Evolutionary conservation across 306 rosid species (phyloP), one percentile per base, ranked within the genome.

Genomic region (Gastrolobium bilobum): DNA sequence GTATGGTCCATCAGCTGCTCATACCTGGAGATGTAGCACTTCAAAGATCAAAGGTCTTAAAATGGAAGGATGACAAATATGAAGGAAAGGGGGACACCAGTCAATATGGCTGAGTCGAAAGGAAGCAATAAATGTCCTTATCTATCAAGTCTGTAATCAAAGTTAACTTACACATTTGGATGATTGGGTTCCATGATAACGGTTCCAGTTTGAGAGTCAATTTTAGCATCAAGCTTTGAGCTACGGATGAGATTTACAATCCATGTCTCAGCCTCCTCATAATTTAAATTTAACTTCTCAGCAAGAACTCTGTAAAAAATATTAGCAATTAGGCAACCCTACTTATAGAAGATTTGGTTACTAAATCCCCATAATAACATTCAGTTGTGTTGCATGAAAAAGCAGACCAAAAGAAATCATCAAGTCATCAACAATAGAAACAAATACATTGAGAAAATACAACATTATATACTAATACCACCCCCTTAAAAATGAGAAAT

Each of bases 231-330:
- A 52, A 93, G 98, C 90, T 93, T 93, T 79, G 98, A 93, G 80
- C 86, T 73, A 31, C 93, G 91, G 44, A 91, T 90, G 58, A 93
- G 95, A 76, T 93, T 83, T 54, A 83, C 86, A 85, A 95, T 92
- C 99, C 97, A 95, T 76, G 93, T 90, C 91, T 95, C 97, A 38
- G 99, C 97, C 56, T 90, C 99, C 86, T 95, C 97, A 31, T 92
- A 91, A 67, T 92, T 92, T 83, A 95, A 79, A 87, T 91, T 95
- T 71, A 95, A 66, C 81, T 95, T 95, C 84, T 91, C 97, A 7
- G 99, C 97, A 64, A 95, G 99, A 65, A 92, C 92, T 5, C 99
- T 95, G 91, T 53, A 73, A 77, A n/a, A 59, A 65, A 52, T 4
- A 52, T 6, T 48, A 84, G 71, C 29, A 64, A 76, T 70, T 69